Percentiles rank a stretch among this genome's conserved stretches.
Conservation (phyloP, 306 rosid genomes). For the Senna siamea region DNA sequence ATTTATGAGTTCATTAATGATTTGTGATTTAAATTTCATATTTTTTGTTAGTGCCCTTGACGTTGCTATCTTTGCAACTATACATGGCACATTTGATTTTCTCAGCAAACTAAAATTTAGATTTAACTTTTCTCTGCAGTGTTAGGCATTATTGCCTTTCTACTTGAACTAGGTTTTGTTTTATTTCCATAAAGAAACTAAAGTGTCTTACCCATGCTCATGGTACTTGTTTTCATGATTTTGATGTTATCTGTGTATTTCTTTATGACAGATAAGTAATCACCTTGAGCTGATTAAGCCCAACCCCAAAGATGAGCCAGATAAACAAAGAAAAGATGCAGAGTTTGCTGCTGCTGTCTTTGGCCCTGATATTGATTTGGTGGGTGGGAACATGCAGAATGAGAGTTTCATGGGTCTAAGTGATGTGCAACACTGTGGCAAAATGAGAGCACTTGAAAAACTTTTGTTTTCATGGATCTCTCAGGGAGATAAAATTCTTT, state of each 20-base stretch:
- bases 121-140: background rate
- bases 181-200: constrained; percentile 23
- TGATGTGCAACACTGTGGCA: constrained; percentile 87
- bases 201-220: constrained; percentile 1
- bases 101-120: background rate
- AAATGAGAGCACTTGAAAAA: constrained; percentile 90
- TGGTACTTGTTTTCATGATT: constrained; percentile 26
- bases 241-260: constrained; percentile 24
- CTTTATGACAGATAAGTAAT: constrained; percentile 74
- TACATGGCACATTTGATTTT: constrained; percentile 7
- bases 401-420: constrained; percentile 94
- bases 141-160: constrained; percentile 21
- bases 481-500: constrained; percentile 87
- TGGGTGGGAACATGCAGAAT: constrained; percentile 75
- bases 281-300: constrained; percentile 95
- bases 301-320: constrained; percentile 78
- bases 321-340: constrained; percentile 86
- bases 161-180: constrained; percentile 15
- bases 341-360: constrained; percentile 82
- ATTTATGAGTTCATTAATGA: background rate
- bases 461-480: constrained; percentile 74
- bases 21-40: constrained; percentile 14
- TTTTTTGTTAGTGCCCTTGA: background rate
- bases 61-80: constrained; percentile 1
- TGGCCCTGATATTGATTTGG: constrained; percentile 84